phyloP scores from a whole-genome alignment of 2,329 filamentous ascomycete genomes.

The Aspergillus latus region DNA sequence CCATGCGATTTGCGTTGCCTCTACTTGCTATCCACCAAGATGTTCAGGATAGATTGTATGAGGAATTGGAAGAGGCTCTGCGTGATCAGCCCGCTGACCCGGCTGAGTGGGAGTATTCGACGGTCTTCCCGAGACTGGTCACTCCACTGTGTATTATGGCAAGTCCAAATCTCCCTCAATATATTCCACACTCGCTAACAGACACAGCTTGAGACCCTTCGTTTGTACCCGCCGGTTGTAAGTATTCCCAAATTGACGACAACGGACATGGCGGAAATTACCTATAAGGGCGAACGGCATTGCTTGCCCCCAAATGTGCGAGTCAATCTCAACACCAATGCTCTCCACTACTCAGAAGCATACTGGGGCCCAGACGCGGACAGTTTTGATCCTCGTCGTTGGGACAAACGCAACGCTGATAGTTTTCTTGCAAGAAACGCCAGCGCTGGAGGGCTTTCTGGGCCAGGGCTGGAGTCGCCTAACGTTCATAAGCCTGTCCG shows the following conservation, averaged over 20 bases:
- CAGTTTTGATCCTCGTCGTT: conserved; percentile 20
- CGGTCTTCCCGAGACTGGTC: conserved; percentile 42
- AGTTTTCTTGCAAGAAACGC: conserved; percentile 25
- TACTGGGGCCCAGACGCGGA: conserved; percentile 25
- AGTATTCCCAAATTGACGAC: conserved; percentile 31
- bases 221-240: conserved; percentile 40
- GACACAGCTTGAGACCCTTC: conserved; percentile 44
- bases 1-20: conserved; percentile 44
- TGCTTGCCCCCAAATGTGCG: conserved; percentile 17
- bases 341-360: conserved; percentile 22
- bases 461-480: conserved; percentile 8
- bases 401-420: conserved; percentile 22
- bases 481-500: conserved; percentile 23
- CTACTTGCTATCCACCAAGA: conserved; percentile 48
- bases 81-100: conserved; percentile 20
- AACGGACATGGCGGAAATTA: conserved; percentile 15
- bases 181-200: neutral
- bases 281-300: conserved; percentile 15
- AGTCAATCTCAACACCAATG: conserved; percentile 19
- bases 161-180: neutral
- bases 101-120: conserved; percentile 35
- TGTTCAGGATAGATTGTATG: conserved; percentile 48
- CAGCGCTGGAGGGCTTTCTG: conserved; percentile 15
- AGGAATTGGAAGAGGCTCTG: conserved; percentile 39
- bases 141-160: conserved; percentile 27